Evolutionary conservation across 352 stramenopile species (phyloP).

Genomic region (Phytophthora colocasiae): DNA sequence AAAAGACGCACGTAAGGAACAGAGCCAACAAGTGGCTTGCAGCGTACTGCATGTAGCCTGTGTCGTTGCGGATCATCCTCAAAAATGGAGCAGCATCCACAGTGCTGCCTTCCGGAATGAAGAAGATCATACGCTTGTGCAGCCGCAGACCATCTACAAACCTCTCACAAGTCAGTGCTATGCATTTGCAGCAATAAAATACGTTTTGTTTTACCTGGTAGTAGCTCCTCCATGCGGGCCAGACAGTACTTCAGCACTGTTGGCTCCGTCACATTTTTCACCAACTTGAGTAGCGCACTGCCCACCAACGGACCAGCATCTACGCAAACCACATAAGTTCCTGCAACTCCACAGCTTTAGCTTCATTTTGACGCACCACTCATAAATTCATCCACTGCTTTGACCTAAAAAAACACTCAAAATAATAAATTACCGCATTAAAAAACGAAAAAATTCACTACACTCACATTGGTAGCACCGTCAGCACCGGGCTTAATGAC

Average conservation of each 20-base stretch:
- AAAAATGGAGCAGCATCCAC: slow-evolving; percentile 85
- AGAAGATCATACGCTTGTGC: slow-evolving; percentile 81
- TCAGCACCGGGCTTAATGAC: slow-evolving; percentile 73
- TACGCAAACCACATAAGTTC: slow-evolving; percentile 21
- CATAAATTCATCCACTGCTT: slow-evolving; percentile 79
- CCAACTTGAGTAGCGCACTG: slow-evolving; percentile 77
- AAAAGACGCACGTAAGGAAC: slow-evolving; percentile 72
- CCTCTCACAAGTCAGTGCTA: slow-evolving; percentile 1
- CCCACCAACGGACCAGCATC: slow-evolving; percentile 72
- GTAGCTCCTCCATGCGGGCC: slow-evolving; percentile 86
- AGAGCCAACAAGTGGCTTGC: slow-evolving; percentile 82
- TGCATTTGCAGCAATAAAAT: not conserved
- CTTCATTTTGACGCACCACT: slow-evolving; percentile 30
- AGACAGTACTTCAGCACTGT: slow-evolving; percentile 89
- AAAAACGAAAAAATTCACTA: not conserved
- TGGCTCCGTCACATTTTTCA: slow-evolving; percentile 90
- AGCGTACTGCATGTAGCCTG: slow-evolving; percentile 87
- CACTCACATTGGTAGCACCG: slow-evolving; percentile 52
- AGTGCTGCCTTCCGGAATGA: slow-evolving; percentile 75
- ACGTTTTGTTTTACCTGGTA: slow-evolving; percentile 54
- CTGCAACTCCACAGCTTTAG: not conserved
- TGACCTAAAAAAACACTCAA: slow-evolving; percentile 45
- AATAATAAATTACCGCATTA: not conserved
- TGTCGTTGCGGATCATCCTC: slow-evolving; percentile 86
- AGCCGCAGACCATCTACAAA: slow-evolving; percentile 74